These are phyloP conservation scores for Periconia macrospinosa DNA, from an alignment of 2,329 filamentous ascomycete genomes.

Conservation along the genomic window DNA sequence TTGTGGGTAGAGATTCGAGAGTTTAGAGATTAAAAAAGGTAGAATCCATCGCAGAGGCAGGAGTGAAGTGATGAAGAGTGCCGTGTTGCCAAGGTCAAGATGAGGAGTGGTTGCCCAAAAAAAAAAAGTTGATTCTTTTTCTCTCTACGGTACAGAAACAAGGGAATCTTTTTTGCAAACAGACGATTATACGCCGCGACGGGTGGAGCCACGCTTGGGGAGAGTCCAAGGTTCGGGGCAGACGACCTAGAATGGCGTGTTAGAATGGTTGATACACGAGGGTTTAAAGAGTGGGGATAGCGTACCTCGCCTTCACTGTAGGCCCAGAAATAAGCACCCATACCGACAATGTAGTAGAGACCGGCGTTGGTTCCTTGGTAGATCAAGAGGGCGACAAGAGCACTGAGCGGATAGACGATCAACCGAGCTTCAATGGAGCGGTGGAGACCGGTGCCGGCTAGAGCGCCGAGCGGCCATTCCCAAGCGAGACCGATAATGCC, in stretches of 20 bases:
- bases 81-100: neutral
- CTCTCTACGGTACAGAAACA: neutral
- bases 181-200: constrained; percentile 17
- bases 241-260: constrained; percentile 42
- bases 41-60: neutral
- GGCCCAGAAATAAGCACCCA: constrained; percentile 92
- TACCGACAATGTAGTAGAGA: constrained; percentile 85
- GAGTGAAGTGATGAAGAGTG: neutral
- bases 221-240: constrained; percentile 55
- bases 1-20: too few species aligned
- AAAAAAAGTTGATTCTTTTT: neutral
- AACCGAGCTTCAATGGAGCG: constrained; percentile 85
- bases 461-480: constrained; percentile 80
- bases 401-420: constrained; percentile 76
- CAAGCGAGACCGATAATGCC: constrained; percentile 78
- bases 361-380: constrained; percentile 94
- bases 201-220: constrained; percentile 46
- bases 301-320: constrained; percentile 95
- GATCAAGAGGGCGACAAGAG: constrained; percentile 73
- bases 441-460: constrained; percentile 79
- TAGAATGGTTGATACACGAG: constrained; percentile 5
- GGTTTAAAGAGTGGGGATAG: constrained; percentile 18
- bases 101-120: neutral
- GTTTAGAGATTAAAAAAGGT: neutral
- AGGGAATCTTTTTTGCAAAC: neutral